A percentile compares a stretch with the other conserved stretches of the same genome.
These are phyloP conservation scores for Houttuynia cordata DNA, from an alignment of 164 flowering plant genomes.

Conservation along the genomic window DNA sequence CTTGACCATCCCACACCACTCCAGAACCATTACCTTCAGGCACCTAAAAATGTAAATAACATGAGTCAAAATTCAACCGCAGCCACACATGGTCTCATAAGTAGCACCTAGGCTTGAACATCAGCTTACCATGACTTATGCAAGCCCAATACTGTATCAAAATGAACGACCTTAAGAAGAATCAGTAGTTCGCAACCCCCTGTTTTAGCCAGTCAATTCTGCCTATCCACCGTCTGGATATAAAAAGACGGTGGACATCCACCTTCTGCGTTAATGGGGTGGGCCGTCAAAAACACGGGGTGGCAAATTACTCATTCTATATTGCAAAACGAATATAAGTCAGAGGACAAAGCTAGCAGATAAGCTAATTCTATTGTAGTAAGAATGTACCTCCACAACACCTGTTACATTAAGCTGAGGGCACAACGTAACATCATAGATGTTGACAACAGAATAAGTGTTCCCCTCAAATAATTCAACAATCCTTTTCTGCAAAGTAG, in stretches of 20 bases:
- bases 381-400: slow-evolving; percentile 61
- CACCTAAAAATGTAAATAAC: slow-evolving; percentile 28
- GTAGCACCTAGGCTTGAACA: not conserved
- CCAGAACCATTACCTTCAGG: slow-evolving; percentile 99
- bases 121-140: not conserved
- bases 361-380: no score
- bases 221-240: no score
- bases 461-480: slow-evolving; percentile 76
- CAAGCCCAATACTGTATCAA: not conserved
- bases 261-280: no score
- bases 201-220: no score
- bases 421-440: slow-evolving; percentile 86
- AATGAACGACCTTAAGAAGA: no score
- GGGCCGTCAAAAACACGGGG: no score
- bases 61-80: not conserved
- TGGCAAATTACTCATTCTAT: no score
- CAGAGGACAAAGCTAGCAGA: not conserved
- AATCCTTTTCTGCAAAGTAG: slow-evolving; percentile 59
- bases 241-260: no score
- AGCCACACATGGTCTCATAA: not conserved
- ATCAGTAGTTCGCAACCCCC: no score
- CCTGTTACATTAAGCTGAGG: slow-evolving; percentile 88
- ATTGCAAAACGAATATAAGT: no score
- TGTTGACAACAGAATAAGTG: slow-evolving; percentile 86
- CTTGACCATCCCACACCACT: slow-evolving; percentile 83